These are phyloP conservation scores for Eustoma russellianum DNA, from an alignment of 257 asterid genomes.

Conservation along the genomic window DNA sequence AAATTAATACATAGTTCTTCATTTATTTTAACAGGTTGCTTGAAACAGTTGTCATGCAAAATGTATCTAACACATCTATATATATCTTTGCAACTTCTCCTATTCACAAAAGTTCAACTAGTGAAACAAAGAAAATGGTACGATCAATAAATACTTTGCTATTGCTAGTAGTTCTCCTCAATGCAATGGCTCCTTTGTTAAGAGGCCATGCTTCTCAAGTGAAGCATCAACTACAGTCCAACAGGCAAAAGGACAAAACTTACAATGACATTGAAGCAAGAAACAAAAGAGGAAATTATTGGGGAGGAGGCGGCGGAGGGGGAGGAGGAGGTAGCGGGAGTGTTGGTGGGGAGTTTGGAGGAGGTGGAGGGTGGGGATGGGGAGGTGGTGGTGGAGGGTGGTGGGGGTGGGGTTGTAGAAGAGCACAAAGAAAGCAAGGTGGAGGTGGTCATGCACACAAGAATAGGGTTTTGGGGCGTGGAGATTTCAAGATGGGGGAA, in stretches of 20 bases:
- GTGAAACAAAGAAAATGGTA: constrained; percentile 11
- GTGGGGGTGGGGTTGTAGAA: constrained; percentile 36
- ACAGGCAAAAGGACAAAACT: not conserved
- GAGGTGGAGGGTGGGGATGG: constrained; percentile 42
- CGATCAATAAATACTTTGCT: constrained; percentile 6
- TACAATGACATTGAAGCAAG: constrained; percentile 2
- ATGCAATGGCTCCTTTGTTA: constrained; percentile 1
- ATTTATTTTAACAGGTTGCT: no score
- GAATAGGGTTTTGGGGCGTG: constrained; percentile 4
- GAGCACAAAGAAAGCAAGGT: constrained; percentile 3
- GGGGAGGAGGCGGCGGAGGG: constrained; percentile 10
- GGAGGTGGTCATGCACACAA: constrained; percentile 6
- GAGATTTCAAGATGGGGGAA: constrained; percentile 29
- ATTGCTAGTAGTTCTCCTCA: constrained; percentile 1
- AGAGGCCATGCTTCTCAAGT: constrained; percentile 6
- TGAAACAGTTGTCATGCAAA: no score
- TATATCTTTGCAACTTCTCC: constrained; percentile 1
- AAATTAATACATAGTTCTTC: no score
- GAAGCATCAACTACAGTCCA: not conserved
- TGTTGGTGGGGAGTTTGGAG: constrained; percentile 17
- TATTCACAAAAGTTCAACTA: no score
- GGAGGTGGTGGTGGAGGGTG: constrained; percentile 49
- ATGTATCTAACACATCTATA: no score
- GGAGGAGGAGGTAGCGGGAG: constrained; percentile 10
- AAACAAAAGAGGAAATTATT: not conserved